Base-by-base conservation (phyloP, 345 rosid genomes). In the Aquilaria malaccensis region DNA sequence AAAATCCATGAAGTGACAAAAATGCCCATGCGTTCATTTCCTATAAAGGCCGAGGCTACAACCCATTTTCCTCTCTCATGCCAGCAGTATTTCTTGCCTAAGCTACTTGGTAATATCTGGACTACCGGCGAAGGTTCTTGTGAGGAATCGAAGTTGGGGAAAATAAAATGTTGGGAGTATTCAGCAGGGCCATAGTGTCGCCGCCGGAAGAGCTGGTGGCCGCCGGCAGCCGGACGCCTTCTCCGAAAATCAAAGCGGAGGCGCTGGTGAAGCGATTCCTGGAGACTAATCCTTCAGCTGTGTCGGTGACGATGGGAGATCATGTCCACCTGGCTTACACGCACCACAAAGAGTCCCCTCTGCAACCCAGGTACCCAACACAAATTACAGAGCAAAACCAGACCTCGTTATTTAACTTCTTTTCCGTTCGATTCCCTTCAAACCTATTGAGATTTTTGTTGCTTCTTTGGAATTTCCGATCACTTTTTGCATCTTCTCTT, bases 191-290 rank as follows among this genome's bases (percentile, higher is more conserved):
- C 30, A 71, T 93, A 51, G 74, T 93, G 52, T 81, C 97, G 0
- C 89, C 89, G n/a, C 98, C 98, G 61, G 97, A 85, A 37, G 98
- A 93, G 74, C 85, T 93, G 64, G 97, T 93, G 68, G 97, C 94
- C 0, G 98, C 98, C 41, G 98, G 98, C 29, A 68, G 87, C 76
- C 74, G 98, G 67, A 93, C 98, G 10, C 97, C 97, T 33, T 93
- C 98, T 3, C 98, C 97, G 43, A 89, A 93, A 74, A 85, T 67
- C 51, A 72, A 84, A 45, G 71, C 96, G 61, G 76, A 71, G 0
- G 77, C 85, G 55, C 76, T 93, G 47, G 62, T 93, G 63, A 81
- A 82, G 65, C 76, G 83, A 9, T 93, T 93, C 78, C 57, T 84
- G 14, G 81, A 74, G 49, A 67, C 78, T 67, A 79, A 81, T 67